Percentiles rank a stretch among this genome's conserved stretches.
Conservation (phyloP, 2,329 filamentous ascomycete species). For the Aspergillaceae sp. region DNA sequence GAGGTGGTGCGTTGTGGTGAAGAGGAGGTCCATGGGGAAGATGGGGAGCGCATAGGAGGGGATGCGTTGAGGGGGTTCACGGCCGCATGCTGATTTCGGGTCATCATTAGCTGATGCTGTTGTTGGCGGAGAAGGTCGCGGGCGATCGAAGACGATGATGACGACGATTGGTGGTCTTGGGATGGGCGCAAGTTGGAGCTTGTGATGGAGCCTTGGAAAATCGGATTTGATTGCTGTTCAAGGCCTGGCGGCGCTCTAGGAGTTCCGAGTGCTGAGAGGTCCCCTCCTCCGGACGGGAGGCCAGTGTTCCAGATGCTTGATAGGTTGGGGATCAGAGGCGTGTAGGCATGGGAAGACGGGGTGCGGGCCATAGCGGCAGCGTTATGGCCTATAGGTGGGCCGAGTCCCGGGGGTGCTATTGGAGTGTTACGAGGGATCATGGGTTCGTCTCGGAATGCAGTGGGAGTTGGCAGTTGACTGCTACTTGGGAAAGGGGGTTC, state of each 20-base stretch:
- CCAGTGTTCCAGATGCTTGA: constrained; percentile 40
- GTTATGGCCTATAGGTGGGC: constrained; percentile 12
- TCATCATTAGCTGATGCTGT: constrained; percentile 13
- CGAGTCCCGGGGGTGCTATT: constrained; percentile 27
- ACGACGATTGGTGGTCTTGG: constrained; percentile 8
- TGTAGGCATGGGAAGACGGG: constrained; percentile 24
- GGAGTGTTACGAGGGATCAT: constrained; percentile 17
- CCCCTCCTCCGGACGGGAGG: constrained; percentile 33
- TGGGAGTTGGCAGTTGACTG: constrained; percentile 15
- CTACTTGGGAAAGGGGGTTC: constrained; percentile 19
- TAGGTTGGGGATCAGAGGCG: constrained; percentile 21
- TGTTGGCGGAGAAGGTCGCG: constrained; percentile 19
- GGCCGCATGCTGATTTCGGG: constrained; percentile 13
- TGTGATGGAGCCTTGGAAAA: constrained; percentile 7
- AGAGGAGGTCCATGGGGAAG: constrained; percentile 17
- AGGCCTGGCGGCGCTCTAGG: constrained; percentile 34
- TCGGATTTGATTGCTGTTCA: constrained; percentile 14
- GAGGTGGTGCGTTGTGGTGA: background rate
- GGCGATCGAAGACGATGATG: constrained; percentile 3
- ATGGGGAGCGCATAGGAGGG: constrained; percentile 7
- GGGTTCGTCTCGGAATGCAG: constrained; percentile 16
- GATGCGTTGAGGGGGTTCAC: constrained; percentile 13
- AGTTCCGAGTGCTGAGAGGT: constrained; percentile 19
- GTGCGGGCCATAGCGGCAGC: constrained; percentile 12
- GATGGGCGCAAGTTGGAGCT: constrained; percentile 10